A percentile compares a stretch with the other conserved stretches of the same genome.
Evolutionary conservation across 2,329 filamentous ascomycete genomes (phyloP).

Genomic region (Dactylonectria estremocensis): DNA sequence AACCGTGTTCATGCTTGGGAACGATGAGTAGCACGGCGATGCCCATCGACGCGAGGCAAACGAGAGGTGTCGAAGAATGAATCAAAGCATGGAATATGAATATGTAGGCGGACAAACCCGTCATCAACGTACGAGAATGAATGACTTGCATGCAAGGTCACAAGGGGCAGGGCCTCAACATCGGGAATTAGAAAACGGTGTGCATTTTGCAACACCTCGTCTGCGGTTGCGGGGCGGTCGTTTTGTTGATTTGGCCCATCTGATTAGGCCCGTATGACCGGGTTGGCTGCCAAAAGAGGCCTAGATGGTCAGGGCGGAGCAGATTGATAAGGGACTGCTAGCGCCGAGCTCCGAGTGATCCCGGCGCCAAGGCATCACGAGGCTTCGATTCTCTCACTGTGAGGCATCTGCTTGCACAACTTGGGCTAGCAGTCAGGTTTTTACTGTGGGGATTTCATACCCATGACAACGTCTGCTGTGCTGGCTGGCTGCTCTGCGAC

Average conservation of each 20-base stretch:
- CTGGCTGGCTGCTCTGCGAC: too few relatives aligned
- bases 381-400: background rate
- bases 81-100: background rate
- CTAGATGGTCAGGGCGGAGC: constrained; percentile 17
- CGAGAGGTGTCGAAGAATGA: background rate
- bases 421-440: background rate
- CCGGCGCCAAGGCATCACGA: constrained; percentile 24
- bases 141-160: constrained; percentile 21
- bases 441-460: background rate
- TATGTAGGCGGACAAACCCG: background rate
- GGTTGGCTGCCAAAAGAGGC: constrained; percentile 7
- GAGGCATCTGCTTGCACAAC: background rate
- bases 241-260: background rate
- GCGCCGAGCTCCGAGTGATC: constrained; percentile 15
- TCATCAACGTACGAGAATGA: constrained; percentile 10
- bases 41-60: background rate
- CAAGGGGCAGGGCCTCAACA: background rate
- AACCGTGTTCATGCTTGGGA: constrained; percentile 8
- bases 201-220: background rate
- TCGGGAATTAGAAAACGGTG: constrained; percentile 1
- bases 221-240: constrained; percentile 4
- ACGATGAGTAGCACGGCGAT: background rate
- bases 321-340: constrained; percentile 20
- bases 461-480: background rate
- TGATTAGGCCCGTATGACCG: constrained; percentile 1